Percentiles rank a stretch among this genome's conserved stretches.
These are phyloP conservation scores for Chytriomyces sp. DNA, from an alignment of 192 early-diverging fungal species.

Conservation along the genomic window DNA sequence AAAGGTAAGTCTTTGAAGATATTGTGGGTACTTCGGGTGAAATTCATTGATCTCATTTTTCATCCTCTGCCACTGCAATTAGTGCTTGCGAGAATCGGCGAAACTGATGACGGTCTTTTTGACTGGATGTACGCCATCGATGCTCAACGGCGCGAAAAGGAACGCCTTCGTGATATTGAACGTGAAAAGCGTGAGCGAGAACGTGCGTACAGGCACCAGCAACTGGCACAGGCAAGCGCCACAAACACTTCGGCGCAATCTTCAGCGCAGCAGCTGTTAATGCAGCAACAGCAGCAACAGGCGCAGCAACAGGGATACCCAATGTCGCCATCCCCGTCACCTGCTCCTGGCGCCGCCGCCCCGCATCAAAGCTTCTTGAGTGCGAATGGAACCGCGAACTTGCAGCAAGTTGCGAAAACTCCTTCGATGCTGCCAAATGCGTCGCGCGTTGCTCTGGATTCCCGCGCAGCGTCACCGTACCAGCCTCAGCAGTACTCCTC, in stretches of 20 bases:
- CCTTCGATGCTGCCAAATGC: background rate
- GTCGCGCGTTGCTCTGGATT: slow-evolving; percentile 11
- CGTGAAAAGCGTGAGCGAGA: slow-evolving; percentile 46
- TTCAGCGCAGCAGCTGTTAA: background rate
- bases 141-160: slow-evolving; percentile 57
- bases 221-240: background rate
- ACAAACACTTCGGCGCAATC: background rate
- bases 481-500: background rate
- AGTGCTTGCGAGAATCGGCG: slow-evolving; percentile 62
- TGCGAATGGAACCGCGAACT: background rate
- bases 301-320: background rate
- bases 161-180: slow-evolving; percentile 49
- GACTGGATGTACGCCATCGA: slow-evolving; percentile 87
- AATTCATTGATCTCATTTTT: background rate
- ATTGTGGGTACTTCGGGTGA: slow-evolving; percentile 43
- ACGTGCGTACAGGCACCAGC: slow-evolving; percentile 32
- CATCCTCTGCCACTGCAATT: background rate
- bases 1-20: slow-evolving; percentile 85
- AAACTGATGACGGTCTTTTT: slow-evolving; percentile 89
- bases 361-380: slow-evolving; percentile 13
- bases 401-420: background rate
- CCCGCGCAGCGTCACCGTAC: slow-evolving; percentile 2
- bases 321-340: slow-evolving; percentile 24
- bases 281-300: background rate
- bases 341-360: background rate